Percentiles rank a stretch among this genome's conserved stretches.
phyloP scores from a whole-genome alignment of 371 early-diverging fungal species.

The Saksenaea oblongispora region DNA sequence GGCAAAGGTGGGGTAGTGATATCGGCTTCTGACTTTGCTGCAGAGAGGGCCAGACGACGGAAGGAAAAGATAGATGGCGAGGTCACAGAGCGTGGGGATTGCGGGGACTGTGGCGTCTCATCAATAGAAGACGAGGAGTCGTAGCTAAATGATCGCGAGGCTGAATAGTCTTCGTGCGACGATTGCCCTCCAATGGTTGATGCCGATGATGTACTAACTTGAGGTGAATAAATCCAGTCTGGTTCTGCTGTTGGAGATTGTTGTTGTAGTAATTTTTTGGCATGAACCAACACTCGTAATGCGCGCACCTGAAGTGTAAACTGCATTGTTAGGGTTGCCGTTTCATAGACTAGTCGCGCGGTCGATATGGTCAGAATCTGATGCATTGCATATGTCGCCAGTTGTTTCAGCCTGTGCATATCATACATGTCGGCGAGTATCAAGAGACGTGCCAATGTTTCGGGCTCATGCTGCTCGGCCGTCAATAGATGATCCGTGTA shows the following conservation, averaged over 20 bases:
- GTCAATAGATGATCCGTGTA: conserved; percentile 76
- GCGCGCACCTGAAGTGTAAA: conserved; percentile 65
- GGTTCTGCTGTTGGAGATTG: conserved; percentile 46
- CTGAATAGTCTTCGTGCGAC: background rate
- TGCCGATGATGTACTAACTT: background rate
- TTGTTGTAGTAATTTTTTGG: conserved; percentile 61
- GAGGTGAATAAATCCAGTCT: background rate
- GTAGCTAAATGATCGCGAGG: background rate
- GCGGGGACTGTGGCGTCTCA: background rate
- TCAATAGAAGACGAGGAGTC: background rate
- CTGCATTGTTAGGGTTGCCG: conserved; percentile 58
- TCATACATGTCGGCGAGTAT: conserved; percentile 65
- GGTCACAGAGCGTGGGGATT: background rate
- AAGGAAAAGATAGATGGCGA: background rate
- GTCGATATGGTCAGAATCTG: conserved; percentile 65
- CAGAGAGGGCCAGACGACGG: background rate
- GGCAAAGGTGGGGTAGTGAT: background rate
- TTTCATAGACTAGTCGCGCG: conserved; percentile 70
- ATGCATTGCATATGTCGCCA: conserved; percentile 68
- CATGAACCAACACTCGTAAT: conserved; percentile 61
- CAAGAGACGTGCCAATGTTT: conserved; percentile 66
- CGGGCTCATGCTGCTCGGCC: conserved; percentile 58
- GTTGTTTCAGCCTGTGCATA: conserved; percentile 55
- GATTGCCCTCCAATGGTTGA: background rate
- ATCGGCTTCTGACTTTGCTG: background rate